These are phyloP conservation scores for Oryza brachyantha DNA, from an alignment of 176 grass and related monocot species.

Conservation along the genomic window DNA sequence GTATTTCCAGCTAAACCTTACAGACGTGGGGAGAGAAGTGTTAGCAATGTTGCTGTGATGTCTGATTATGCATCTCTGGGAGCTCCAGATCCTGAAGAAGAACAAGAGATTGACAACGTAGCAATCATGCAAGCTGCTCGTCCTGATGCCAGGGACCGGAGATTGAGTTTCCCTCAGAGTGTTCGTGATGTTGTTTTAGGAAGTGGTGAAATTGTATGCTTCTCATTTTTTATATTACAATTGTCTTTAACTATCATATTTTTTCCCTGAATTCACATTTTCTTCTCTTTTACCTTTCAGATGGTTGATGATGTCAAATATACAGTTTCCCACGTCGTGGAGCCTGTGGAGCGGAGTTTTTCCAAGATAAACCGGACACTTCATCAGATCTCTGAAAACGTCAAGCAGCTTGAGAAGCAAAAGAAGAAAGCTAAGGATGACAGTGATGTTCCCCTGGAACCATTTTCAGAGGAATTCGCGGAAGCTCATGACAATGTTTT, in stretches of 20 bases:
- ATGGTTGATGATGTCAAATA: conserved; percentile 97
- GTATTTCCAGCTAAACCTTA: conserved; percentile 92
- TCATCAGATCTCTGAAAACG: conserved; percentile 90
- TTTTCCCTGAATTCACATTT: not conserved
- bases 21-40: conserved; percentile 67
- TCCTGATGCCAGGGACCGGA: conserved; percentile 53
- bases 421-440: conserved; percentile 94
- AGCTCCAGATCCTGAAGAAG: conserved; percentile 91
- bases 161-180: conserved; percentile 86
- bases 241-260: conserved; percentile 10
- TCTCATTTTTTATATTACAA: conserved; percentile 6
- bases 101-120: conserved; percentile 62
- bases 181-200: conserved; percentile 86
- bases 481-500: conserved; percentile 58
- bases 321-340: conserved; percentile 91
- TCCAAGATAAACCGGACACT: conserved; percentile 76
- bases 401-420: conserved; percentile 77
- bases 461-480: conserved; percentile 72
- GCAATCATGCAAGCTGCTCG: conserved; percentile 50
- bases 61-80: conserved; percentile 92
- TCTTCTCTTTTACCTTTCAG: conserved; percentile 39
- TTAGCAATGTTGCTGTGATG: conserved; percentile 80
- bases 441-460: conserved; percentile 75
- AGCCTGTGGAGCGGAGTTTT: conserved; percentile 82
- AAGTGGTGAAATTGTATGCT: conserved; percentile 91